Evolutionary conservation across 768 basidiomycete species (phyloP).

Genomic region (Coprinopsis marcescibilis): DNA sequence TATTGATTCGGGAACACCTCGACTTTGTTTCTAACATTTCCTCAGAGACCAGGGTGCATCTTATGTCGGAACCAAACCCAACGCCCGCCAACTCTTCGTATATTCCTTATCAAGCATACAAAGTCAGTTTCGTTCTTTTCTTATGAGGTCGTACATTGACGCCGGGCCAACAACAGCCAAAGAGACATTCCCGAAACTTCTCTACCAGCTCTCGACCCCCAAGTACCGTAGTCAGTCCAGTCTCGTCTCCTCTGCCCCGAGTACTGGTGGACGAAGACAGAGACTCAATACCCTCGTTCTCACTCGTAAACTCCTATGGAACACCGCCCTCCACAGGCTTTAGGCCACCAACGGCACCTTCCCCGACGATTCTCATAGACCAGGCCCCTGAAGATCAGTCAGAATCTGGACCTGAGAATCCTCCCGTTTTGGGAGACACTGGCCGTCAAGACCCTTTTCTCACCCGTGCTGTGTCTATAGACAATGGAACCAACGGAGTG

Average conservation of each 20-base stretch:
- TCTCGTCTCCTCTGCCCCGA: constrained; percentile 19
- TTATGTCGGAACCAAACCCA: constrained; percentile 26
- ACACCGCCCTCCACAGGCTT: background rate
- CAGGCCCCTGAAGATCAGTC: constrained; percentile 5
- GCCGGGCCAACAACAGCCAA: constrained; percentile 29
- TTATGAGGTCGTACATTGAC: constrained; percentile 9
- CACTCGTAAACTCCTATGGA: background rate
- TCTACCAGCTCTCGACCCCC: constrained; percentile 26
- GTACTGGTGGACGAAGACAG: constrained; percentile 13
- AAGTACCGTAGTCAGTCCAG: constrained; percentile 19
- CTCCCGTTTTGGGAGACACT: too few species aligned
- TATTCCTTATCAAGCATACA: constrained; percentile 50
- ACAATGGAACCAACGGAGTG: too few species aligned
- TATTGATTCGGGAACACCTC: too few species aligned
- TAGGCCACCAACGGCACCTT: background rate
- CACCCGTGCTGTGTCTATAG: too few species aligned
- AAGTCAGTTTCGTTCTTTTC: constrained; percentile 25
- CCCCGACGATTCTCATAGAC: constrained; percentile 7
- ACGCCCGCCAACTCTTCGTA: constrained; percentile 20
- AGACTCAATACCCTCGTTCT: constrained; percentile 6
- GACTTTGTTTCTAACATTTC: background rate
- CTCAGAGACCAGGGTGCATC: background rate
- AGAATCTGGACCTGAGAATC: too few species aligned
- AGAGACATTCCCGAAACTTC: constrained; percentile 37
- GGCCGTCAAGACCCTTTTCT: too few species aligned